Conservation (phyloP, 352 stramenopile species). For the Thalassiosira mediterranea region DNA sequence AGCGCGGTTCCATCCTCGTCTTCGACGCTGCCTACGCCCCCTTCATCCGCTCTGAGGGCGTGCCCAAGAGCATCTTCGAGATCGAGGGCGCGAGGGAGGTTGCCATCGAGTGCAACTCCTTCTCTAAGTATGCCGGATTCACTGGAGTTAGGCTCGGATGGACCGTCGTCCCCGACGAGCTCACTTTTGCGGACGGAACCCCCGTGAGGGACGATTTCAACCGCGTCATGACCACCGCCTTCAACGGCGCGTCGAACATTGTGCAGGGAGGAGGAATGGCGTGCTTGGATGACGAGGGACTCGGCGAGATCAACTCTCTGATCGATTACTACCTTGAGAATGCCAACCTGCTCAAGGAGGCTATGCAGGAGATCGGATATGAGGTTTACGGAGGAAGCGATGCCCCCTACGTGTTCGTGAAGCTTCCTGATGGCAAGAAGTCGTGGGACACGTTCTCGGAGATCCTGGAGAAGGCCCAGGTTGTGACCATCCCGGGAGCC, state of each 20-base stretch:
- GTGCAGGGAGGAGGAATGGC: conserved; percentile 87
- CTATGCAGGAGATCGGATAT: conserved; percentile 84
- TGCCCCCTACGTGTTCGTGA: conserved; percentile 88
- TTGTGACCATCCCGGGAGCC: conserved; percentile 89
- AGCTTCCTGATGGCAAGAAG: conserved; percentile 83
- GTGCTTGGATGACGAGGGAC: conserved; percentile 86
- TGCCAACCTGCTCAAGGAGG: conserved; percentile 82
- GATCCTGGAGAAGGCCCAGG: conserved; percentile 88
- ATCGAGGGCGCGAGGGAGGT: conserved; percentile 86
- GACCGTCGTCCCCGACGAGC: conserved; percentile 86
- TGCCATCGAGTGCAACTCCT: conserved; percentile 89
- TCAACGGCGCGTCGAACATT: conserved; percentile 90
- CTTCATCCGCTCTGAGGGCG: conserved; percentile 86
- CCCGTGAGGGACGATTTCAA: conserved; percentile 88
- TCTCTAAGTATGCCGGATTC: conserved; percentile 91
- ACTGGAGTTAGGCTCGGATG: conserved; percentile 88
- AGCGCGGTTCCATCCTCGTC: conserved; percentile 85
- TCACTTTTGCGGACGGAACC: conserved; percentile 86
- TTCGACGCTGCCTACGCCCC: conserved; percentile 90
- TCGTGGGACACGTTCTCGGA: conserved; percentile 87
- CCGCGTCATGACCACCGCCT: conserved; percentile 89
- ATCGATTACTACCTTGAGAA: conserved; percentile 92
- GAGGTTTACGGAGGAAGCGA: conserved; percentile 85
- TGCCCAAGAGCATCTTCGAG: conserved; percentile 89
- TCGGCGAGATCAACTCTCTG: conserved; percentile 86